These are phyloP conservation scores for Annulohypoxylon nitens DNA, from an alignment of 495 filamentous ascomycete genomes.

Conservation along the genomic window DNA sequence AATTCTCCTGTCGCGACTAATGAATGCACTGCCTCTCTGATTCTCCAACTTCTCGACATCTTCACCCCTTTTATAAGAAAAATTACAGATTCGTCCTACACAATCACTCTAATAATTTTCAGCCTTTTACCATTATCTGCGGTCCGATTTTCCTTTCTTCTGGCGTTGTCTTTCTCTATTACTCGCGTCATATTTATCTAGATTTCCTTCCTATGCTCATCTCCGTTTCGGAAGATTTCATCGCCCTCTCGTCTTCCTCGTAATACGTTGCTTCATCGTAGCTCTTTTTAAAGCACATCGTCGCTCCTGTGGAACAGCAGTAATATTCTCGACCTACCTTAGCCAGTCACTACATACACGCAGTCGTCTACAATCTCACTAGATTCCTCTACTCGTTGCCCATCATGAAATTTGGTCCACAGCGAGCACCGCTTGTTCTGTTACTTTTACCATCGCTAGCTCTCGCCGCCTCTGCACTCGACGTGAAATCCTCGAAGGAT, in stretches of 20 bases:
- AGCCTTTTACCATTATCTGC: slow-evolving; percentile 6
- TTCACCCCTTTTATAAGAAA: slow-evolving; percentile 30
- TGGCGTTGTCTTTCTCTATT: slow-evolving; percentile 24
- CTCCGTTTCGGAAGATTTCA: slow-evolving; percentile 6
- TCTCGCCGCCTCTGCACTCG: slow-evolving; percentile 52
- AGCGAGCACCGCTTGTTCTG: slow-evolving; percentile 58
- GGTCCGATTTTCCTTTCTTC: slow-evolving; percentile 14
- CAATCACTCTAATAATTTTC: slow-evolving; percentile 25
- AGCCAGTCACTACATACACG: background rate
- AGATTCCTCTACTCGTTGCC: slow-evolving; percentile 5
- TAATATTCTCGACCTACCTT: background rate
- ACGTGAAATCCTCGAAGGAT: slow-evolving; percentile 36
- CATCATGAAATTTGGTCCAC: slow-evolving; percentile 60
- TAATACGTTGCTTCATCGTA: background rate
- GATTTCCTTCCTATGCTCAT: background rate
- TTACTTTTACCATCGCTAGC: slow-evolving; percentile 62
- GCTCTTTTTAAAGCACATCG: slow-evolving; percentile 4
- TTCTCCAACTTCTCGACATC: slow-evolving; percentile 24
- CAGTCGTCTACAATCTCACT: background rate
- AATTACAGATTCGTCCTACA: slow-evolving; percentile 21
- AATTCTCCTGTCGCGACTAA: background rate
- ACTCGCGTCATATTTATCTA: slow-evolving; percentile 13
- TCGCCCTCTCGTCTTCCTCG: background rate
- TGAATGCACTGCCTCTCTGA: slow-evolving; percentile 11
- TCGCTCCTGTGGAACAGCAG: slow-evolving; percentile 3